Conservation (phyloP, 768 basidiomycete species). For the Amanita polypyramis region DNA sequence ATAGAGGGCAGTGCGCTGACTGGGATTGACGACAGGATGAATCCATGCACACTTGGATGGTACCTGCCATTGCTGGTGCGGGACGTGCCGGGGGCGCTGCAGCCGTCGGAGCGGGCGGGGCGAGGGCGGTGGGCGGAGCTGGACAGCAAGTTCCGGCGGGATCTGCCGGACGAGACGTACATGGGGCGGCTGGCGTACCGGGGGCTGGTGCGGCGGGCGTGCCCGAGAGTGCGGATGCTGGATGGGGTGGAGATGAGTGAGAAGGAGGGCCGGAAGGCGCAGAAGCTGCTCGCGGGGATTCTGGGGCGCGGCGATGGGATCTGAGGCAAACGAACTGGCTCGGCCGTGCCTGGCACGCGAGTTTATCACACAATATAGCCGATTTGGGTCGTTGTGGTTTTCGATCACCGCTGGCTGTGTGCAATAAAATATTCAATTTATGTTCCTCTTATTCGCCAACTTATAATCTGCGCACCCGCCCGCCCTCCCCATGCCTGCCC, state of each 20-base stretch:
- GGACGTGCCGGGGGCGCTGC: slow-evolving; percentile 55
- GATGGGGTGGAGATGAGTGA: slow-evolving; percentile 80
- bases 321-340: slow-evolving; percentile 6
- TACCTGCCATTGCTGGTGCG: slow-evolving; percentile 81
- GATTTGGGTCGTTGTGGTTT: slow-evolving; percentile 11
- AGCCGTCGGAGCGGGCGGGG: slow-evolving; percentile 37
- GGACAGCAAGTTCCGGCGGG: slow-evolving; percentile 80
- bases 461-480: slow-evolving; percentile 12
- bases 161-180: slow-evolving; percentile 83
- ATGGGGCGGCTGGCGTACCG: slow-evolving; percentile 83
- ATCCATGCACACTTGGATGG: slow-evolving; percentile 93
- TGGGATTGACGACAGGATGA: slow-evolving; percentile 60
- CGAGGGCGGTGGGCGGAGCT: slow-evolving; percentile 54
- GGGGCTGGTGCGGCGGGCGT: slow-evolving; percentile 76
- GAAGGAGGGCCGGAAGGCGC: slow-evolving; percentile 81
- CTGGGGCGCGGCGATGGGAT: slow-evolving; percentile 25
- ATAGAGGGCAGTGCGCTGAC: not conserved
- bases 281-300: slow-evolving; percentile 51
- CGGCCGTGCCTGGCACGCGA: slow-evolving; percentile 8
- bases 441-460: slow-evolving; percentile 7
- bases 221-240: slow-evolving; percentile 53
- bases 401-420: slow-evolving; percentile 11
- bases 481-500: slow-evolving; percentile 10
- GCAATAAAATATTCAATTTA: slow-evolving; percentile 2
- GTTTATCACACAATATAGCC: slow-evolving; percentile 15